Conservation (phyloP, 179 eudicot species). For the Monotropa hypopitys region DNA sequence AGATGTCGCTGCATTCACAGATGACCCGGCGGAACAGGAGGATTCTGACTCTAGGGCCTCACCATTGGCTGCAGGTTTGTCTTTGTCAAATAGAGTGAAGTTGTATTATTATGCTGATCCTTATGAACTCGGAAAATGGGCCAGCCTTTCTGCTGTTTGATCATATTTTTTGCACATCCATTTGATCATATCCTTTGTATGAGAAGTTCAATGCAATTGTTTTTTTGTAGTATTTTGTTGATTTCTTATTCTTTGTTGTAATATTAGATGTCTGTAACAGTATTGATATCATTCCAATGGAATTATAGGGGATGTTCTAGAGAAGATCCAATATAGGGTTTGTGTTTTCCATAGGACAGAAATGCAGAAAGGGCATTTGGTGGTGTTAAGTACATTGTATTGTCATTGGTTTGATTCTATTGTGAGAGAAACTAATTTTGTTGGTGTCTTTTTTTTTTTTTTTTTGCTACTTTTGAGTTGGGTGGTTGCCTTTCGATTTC, state of each 20-base stretch:
- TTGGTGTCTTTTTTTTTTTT: neutral
- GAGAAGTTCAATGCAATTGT: conserved; percentile 2
- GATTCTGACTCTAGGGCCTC: conserved; percentile 41
- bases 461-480: neutral
- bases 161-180: neutral
- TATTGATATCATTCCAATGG: neutral
- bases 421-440: neutral
- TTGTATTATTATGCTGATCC: conserved; percentile 83
- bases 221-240: conserved; percentile 3
- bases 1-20: conserved; percentile 59
- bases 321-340: neutral
- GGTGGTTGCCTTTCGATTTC: neutral
- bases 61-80: conserved; percentile 58
- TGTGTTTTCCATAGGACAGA: neutral
- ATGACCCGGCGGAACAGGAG: conserved; percentile 71
- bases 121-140: conserved; percentile 91
- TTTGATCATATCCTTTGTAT: neutral
- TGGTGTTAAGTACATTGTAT: neutral
- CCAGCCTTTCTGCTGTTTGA: conserved; percentile 67
- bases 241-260: conserved; percentile 8
- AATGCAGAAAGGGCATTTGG: neutral
- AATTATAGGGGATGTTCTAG: neutral
- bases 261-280: neutral
- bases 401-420: neutral
- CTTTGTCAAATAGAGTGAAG: conserved; percentile 67